phyloP scores from a whole-genome alignment of 345 rosid species.

The Salix koriyanagi region DNA sequence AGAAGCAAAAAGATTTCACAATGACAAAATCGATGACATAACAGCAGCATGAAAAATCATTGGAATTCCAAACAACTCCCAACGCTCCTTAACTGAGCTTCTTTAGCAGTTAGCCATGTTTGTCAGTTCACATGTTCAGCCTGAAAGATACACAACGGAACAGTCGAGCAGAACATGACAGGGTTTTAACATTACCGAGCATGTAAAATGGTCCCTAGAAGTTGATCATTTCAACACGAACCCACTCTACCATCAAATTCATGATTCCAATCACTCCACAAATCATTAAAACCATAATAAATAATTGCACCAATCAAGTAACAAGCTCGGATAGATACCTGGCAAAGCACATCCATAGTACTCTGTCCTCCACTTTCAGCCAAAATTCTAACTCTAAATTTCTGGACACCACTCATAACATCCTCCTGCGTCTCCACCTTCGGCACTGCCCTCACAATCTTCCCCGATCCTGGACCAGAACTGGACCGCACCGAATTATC shows the following conservation, averaged over 20 bases:
- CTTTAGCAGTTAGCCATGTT: neutral
- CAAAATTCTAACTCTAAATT: constrained; percentile 84
- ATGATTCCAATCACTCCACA: neutral
- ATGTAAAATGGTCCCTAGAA: neutral
- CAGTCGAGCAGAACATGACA: neutral
- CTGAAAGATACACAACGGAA: neutral
- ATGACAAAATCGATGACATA: neutral
- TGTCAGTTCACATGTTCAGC: neutral
- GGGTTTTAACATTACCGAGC: neutral
- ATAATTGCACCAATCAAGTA: neutral
- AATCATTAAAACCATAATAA: neutral
- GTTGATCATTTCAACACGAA: neutral
- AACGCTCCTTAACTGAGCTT: neutral
- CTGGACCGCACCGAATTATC: constrained; percentile 33
- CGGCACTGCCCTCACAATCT: constrained; percentile 89
- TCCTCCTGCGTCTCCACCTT: constrained; percentile 83
- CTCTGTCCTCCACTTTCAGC: constrained; percentile 82
- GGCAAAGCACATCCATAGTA: constrained; percentile 90
- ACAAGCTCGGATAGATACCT: constrained; percentile 36
- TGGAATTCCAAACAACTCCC: neutral
- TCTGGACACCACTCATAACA: constrained; percentile 80
- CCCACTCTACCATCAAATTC: neutral
- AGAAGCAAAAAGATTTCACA: neutral
- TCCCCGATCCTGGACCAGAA: constrained; percentile 40
- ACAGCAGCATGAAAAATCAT: neutral